These are phyloP conservation scores for Camellia japonica DNA, from an alignment of 148 eudicot species.

Conservation along the genomic window DNA sequence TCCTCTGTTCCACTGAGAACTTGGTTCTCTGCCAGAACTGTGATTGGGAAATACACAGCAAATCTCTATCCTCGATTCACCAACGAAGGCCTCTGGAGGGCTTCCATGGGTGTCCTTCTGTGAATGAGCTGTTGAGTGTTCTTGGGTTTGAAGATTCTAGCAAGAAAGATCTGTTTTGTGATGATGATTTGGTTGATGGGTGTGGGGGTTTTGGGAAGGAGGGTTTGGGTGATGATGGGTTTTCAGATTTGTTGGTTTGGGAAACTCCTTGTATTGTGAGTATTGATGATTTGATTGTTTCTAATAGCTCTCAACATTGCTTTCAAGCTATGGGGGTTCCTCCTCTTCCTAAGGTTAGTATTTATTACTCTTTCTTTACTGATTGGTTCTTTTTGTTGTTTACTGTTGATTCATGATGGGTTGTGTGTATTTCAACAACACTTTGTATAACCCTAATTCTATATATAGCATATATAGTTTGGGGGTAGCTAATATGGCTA, in stretches of 20 bases:
- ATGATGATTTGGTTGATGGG: neutral
- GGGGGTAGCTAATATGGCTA: too few relatives aligned
- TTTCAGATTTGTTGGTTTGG: conserved; percentile 50
- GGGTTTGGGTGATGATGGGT: conserved; percentile 36
- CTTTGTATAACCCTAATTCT: too few relatives aligned
- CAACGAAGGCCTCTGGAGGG: conserved; percentile 80
- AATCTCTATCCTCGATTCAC: conserved; percentile 25
- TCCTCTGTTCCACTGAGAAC: conserved; percentile 50
- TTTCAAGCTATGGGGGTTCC: conserved; percentile 57
- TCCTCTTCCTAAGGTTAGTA: conserved; percentile 50
- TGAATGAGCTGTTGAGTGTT: conserved; percentile 39
- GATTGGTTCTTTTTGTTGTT: conserved; percentile 32
- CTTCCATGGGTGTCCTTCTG: conserved; percentile 62
- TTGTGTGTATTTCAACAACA: too few relatives aligned
- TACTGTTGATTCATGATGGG: conserved; percentile 21
- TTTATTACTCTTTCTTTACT: neutral
- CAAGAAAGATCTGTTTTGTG: conserved; percentile 19
- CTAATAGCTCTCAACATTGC: conserved; percentile 23
- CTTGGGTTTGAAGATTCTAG: conserved; percentile 52
- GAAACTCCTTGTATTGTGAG: conserved; percentile 43
- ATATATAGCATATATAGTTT: too few relatives aligned
- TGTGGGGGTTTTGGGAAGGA: neutral
- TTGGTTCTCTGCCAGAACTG: conserved; percentile 77
- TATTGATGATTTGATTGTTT: conserved; percentile 49
- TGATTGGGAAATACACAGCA: conserved; percentile 62